Conservation (phyloP, 495 filamentous ascomycete species). For the Penicillium lividum region DNA sequence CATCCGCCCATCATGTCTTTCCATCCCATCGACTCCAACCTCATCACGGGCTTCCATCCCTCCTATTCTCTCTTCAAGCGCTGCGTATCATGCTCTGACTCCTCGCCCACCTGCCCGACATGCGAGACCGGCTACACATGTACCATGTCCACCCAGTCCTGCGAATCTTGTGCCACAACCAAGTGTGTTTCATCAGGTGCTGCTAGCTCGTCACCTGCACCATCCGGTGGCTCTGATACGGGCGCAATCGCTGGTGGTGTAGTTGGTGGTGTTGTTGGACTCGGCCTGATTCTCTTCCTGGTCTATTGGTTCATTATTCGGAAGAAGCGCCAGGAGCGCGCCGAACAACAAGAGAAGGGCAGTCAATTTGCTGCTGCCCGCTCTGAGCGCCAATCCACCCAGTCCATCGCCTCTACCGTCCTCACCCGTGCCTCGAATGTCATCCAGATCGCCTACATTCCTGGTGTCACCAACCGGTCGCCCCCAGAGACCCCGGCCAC, state of each 20-base stretch:
- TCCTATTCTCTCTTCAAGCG: conserved; percentile 48
- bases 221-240: conserved; percentile 56
- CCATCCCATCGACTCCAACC: background rate
- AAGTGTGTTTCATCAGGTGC: conserved; percentile 52
- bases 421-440: conserved; percentile 96
- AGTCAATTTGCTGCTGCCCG: conserved; percentile 64
- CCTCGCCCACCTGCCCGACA: conserved; percentile 50
- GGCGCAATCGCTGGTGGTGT: conserved; percentile 87
- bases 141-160: conserved; percentile 55
- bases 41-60: conserved; percentile 21
- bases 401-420: conserved; percentile 92
- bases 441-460: conserved; percentile 98
- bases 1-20: conserved; percentile 30
- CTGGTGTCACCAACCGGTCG: conserved; percentile 92
- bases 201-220: conserved; percentile 23
- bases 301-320: conserved; percentile 88
- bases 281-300: conserved; percentile 72
- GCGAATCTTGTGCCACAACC: conserved; percentile 58
- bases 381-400: conserved; percentile 77
- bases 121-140: conserved; percentile 54
- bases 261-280: conserved; percentile 68
- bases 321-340: conserved; percentile 65
- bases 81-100: conserved; percentile 44
- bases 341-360: conserved; percentile 49
- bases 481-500: conserved; percentile 76